These are phyloP conservation scores for Metarhizium guizhouense DNA, from an alignment of 2,329 filamentous ascomycete species.

Conservation along the genomic window DNA sequence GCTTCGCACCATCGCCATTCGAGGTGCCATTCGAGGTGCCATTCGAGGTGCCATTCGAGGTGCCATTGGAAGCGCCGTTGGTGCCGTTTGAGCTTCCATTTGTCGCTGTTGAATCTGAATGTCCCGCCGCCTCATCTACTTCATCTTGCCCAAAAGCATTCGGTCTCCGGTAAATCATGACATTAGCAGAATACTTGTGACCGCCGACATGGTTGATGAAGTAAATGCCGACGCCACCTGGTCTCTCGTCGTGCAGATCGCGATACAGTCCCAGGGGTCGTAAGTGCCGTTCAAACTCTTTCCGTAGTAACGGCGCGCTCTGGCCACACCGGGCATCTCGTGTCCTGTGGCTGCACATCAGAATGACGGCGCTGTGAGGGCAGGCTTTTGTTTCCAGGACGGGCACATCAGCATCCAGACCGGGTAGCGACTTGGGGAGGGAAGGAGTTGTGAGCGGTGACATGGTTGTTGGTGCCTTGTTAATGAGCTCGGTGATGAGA, in stretches of 20 bases:
- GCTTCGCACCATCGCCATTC: slow-evolving; percentile 16
- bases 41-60: slow-evolving; percentile 17
- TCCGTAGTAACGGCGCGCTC: slow-evolving; percentile 78
- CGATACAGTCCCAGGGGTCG: slow-evolving; percentile 76
- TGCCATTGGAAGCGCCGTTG: background rate
- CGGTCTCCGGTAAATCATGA: slow-evolving; percentile 75
- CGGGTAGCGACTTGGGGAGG: slow-evolving; percentile 26
- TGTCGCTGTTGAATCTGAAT: slow-evolving; percentile 3
- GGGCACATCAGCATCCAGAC: slow-evolving; percentile 18
- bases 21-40: slow-evolving; percentile 17
- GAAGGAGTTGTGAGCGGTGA: slow-evolving; percentile 43
- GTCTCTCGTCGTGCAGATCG: slow-evolving; percentile 79
- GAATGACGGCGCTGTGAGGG: slow-evolving; percentile 77
- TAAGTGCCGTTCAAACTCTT: slow-evolving; percentile 83
- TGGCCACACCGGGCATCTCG: slow-evolving; percentile 92
- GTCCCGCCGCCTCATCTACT: slow-evolving; percentile 8
- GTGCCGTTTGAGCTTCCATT: slow-evolving; percentile 6
- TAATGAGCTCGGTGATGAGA: slow-evolving; percentile 63
- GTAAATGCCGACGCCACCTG: slow-evolving; percentile 89
- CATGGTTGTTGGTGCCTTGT: slow-evolving; percentile 63
- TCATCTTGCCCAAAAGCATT: slow-evolving; percentile 48
- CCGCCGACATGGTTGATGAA: slow-evolving; percentile 95
- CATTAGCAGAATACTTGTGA: slow-evolving; percentile 92
- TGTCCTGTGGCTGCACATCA: slow-evolving; percentile 92
- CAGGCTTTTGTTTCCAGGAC: slow-evolving; percentile 40